A percentile compares a stretch with the other conserved stretches of the same genome.
Conservation (phyloP, 345 rosid genomes). For the Fremontodendron californicum region DNA sequence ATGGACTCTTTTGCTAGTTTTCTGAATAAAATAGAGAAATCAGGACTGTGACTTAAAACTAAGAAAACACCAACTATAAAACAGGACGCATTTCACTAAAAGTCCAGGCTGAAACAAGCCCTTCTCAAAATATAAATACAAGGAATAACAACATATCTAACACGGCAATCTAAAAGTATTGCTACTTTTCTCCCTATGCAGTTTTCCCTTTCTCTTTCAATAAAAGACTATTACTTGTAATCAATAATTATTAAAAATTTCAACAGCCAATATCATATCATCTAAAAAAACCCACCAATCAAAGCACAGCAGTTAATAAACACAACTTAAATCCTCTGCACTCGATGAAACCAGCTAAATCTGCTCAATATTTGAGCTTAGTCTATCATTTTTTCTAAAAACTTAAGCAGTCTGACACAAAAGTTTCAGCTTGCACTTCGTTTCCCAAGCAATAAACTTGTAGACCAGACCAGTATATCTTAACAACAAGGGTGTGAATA, state of each 20-base stretch:
- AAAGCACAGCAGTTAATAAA: neutral
- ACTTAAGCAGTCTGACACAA: neutral
- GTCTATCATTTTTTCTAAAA: neutral
- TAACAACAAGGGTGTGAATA: too few species aligned
- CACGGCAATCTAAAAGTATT: neutral
- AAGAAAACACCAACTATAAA: neutral
- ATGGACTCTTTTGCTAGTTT: too few species aligned
- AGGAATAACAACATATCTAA: neutral
- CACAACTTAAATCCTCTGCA: neutral
- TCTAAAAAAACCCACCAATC: neutral
- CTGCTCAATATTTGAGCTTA: neutral
- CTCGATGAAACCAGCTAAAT: neutral
- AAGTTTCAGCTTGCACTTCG: neutral
- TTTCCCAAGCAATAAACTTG: neutral
- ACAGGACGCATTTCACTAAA: neutral
- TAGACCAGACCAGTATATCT: too few species aligned
- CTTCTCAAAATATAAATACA: neutral
- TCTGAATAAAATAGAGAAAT: too few species aligned
- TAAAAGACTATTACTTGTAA: neutral
- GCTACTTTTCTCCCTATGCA: neutral
- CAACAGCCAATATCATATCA: neutral
- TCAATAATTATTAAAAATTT: neutral
- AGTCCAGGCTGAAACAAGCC: neutral
- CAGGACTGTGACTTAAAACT: neutral
- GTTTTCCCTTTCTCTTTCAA: neutral